Percentiles rank a stretch among this genome's conserved stretches.
Conservation (phyloP, 2,329 filamentous ascomycete genomes). For the Beauveria bassiana region DNA sequence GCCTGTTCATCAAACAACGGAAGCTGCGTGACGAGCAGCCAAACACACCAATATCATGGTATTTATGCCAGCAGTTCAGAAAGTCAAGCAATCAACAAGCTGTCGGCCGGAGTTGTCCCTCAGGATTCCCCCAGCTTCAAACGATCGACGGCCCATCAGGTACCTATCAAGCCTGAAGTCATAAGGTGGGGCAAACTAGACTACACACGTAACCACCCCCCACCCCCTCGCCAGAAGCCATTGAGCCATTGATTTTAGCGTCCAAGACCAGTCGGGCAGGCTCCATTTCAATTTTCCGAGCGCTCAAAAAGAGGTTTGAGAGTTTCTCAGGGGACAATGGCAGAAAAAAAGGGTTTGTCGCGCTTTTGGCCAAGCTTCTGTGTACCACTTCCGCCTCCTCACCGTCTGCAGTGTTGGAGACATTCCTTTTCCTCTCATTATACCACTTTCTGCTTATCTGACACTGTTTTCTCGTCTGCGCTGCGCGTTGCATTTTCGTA, state of each 20-base stretch:
- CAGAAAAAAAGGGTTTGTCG: neutral
- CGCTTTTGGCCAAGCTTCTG: neutral
- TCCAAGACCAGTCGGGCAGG: conserved; percentile 7
- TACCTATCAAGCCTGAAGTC: neutral
- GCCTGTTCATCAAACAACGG: too few relatives aligned
- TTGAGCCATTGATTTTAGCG: conserved; percentile 1
- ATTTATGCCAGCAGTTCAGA: neutral
- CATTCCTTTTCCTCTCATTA: neutral
- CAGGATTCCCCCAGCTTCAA: neutral
- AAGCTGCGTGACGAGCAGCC: neutral
- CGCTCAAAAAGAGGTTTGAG: conserved; percentile 13
- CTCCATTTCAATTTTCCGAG: conserved; percentile 27
- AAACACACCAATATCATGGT: neutral
- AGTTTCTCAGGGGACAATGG: conserved; percentile 1
- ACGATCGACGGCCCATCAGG: neutral
- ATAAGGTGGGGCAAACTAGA: neutral
- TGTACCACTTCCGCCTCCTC: neutral
- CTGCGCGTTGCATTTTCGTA: conserved; percentile 6
- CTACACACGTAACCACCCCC: too few relatives aligned
- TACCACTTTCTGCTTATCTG: neutral
- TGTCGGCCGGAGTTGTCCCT: neutral
- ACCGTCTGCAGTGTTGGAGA: neutral
- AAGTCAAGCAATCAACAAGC: neutral
- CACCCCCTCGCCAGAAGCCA: conserved; percentile 1
- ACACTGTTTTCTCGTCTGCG: neutral